Percentiles rank a stretch among this genome's conserved stretches.
These are phyloP conservation scores for Mucor circinelloides DNA, from an alignment of 371 early-diverging fungal species.

Conservation along the genomic window DNA sequence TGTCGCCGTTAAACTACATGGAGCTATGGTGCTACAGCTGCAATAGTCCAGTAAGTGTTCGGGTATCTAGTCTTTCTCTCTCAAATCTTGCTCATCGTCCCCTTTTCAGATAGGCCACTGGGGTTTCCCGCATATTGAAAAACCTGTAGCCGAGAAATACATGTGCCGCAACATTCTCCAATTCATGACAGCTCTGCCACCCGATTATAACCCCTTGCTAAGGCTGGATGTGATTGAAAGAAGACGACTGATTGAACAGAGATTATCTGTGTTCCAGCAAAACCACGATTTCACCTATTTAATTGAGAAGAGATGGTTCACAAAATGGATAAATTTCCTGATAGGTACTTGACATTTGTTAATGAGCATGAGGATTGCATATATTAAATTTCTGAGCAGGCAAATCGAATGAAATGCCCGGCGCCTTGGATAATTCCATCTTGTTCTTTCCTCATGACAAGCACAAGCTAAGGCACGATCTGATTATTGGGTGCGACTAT, in stretches of 20 bases:
- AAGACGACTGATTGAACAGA: slow-evolving; percentile 11
- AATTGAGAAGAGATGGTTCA: slow-evolving; percentile 14
- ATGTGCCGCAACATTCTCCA: neutral
- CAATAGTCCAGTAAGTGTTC: neutral
- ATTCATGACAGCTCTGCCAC: slow-evolving; percentile 9
- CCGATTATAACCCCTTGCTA: neutral
- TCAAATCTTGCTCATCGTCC: too few relatives aligned
- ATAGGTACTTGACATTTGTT: neutral
- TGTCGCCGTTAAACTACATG: slow-evolving; percentile 14
- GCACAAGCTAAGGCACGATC: neutral
- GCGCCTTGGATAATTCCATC: slow-evolving; percentile 7
- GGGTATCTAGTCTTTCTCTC: neutral
- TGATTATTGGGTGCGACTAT: slow-evolving; percentile 13
- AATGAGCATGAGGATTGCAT: neutral
- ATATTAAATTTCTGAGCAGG: neutral
- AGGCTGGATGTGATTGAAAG: neutral
- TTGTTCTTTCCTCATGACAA: neutral
- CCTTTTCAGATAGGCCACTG: slow-evolving; percentile 1
- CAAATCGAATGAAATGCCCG: slow-evolving; percentile 6
- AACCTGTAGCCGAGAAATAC: slow-evolving; percentile 5
- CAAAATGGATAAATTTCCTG: slow-evolving; percentile 8
- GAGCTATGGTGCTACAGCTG: slow-evolving; percentile 17
- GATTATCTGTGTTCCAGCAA: neutral
- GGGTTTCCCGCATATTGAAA: slow-evolving; percentile 1
- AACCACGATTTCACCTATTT: slow-evolving; percentile 5